These are phyloP conservation scores for Spergularia bocconei DNA, from an alignment of 148 eudicot species.

Conservation along the genomic window DNA sequence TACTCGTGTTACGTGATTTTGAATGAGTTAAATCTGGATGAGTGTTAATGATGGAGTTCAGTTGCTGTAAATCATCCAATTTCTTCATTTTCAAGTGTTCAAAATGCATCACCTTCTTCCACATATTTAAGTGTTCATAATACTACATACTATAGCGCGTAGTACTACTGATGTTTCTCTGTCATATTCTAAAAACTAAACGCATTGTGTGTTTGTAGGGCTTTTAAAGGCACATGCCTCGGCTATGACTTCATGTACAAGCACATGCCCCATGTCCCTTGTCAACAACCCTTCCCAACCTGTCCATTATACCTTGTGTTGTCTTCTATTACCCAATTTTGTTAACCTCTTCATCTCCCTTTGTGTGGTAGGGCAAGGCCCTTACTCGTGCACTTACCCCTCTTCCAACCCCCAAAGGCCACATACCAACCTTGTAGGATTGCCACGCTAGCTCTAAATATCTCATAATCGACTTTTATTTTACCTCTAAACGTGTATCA, in stretches of 20 bases:
- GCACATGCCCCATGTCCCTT: conserved; percentile 31
- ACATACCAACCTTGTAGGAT: background rate
- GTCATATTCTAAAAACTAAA: conserved; percentile 16
- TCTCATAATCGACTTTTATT: too few species aligned
- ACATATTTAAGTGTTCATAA: background rate
- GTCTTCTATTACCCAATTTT: background rate
- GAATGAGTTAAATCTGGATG: too few species aligned
- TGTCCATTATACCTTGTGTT: conserved; percentile 22
- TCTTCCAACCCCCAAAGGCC: conserved; percentile 1
- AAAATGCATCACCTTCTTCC: too few species aligned
- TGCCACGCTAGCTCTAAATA: too few species aligned
- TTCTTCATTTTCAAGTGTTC: too few species aligned
- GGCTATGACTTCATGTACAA: conserved; percentile 21
- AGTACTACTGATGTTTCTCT: background rate
- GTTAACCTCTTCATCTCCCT: conserved; percentile 11
- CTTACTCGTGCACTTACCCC: background rate
- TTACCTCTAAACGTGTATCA: too few species aligned
- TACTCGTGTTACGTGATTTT: too few species aligned
- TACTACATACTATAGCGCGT: background rate
- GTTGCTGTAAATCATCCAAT: too few species aligned
- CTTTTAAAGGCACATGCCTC: conserved; percentile 28
- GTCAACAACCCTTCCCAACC: conserved; percentile 23
- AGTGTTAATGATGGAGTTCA: too few species aligned
- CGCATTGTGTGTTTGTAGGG: conserved; percentile 20
- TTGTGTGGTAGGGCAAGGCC: conserved; percentile 1